These are phyloP conservation scores for Eutrema heterophyllum DNA, from an alignment of 345 rosid species.

Conservation along the genomic window DNA sequence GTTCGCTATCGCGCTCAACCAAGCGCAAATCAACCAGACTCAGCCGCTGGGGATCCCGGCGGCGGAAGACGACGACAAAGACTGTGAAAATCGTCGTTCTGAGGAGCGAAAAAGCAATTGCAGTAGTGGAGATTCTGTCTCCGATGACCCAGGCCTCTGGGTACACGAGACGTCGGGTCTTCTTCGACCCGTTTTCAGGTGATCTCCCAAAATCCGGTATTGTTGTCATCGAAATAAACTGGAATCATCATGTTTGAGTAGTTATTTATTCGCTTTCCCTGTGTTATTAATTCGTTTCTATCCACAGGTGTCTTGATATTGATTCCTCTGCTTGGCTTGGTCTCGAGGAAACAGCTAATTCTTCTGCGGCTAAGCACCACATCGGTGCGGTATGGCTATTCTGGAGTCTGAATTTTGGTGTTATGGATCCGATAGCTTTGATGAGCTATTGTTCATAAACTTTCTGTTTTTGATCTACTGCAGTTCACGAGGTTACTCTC, in stretches of 20 bases:
- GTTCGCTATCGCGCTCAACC: slow-evolving; percentile 74
- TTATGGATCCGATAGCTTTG: not conserved
- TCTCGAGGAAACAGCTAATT: slow-evolving; percentile 79
- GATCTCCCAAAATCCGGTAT: not conserved
- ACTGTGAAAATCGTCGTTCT: not conserved
- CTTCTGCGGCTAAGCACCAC: slow-evolving; percentile 72
- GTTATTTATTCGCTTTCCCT: not conserved
- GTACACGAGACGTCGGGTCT: slow-evolving; percentile 67
- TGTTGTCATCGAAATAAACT: not conserved
- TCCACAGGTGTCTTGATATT: slow-evolving; percentile 61
- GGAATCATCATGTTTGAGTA: not conserved
- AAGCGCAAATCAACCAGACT: slow-evolving; percentile 87
- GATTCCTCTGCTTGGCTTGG: slow-evolving; percentile 77
- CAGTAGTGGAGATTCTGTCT: slow-evolving; percentile 71
- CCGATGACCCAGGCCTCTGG: slow-evolving; percentile 83
- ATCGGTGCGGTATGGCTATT: slow-evolving; percentile 69
- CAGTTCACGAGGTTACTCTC: slow-evolving; percentile 77
- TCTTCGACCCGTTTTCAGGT: slow-evolving; percentile 90
- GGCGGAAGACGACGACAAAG: slow-evolving; percentile 27
- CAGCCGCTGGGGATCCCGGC: slow-evolving; percentile 48
- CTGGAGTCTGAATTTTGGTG: not conserved
- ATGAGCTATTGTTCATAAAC: not conserved
- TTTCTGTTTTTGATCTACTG: not conserved
- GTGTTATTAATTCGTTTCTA: not conserved
- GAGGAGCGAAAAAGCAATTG: slow-evolving; percentile 45